A percentile compares a stretch with the other conserved stretches of the same genome.
phyloP scores from a whole-genome alignment of 176 grass and related monocot genomes.

The Saccharum officinarum region DNA sequence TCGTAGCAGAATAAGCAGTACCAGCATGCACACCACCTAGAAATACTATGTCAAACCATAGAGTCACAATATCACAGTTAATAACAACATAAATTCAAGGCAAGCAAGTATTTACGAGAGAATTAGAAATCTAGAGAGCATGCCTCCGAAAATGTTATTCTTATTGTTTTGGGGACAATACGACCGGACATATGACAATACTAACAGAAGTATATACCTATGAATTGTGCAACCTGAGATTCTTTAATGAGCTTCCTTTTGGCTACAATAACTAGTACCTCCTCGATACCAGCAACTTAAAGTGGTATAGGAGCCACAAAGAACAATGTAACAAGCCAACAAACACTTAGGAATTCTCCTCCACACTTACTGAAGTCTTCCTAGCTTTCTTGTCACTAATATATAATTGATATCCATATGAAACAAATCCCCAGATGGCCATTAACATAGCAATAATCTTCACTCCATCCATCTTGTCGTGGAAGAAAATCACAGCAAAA shows the following conservation, averaged over 20 bases:
- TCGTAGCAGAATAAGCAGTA: background rate
- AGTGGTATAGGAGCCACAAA: constrained; percentile 12
- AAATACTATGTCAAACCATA: background rate
- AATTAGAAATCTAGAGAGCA: background rate
- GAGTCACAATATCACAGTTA: background rate
- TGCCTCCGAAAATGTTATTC: background rate
- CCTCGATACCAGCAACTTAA: constrained; percentile 35
- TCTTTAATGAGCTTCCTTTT: constrained; percentile 9
- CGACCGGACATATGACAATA: constrained; percentile 32
- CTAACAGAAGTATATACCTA: constrained; percentile 24
- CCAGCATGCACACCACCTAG: background rate
- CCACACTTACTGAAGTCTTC: constrained; percentile 46
- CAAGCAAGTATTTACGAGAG: background rate
- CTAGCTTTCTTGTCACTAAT: constrained; percentile 59
- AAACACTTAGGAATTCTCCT: constrained; percentile 35
- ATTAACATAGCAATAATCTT: constrained; percentile 85
- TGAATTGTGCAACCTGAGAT: constrained; percentile 19
- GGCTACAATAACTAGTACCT: constrained; percentile 29
- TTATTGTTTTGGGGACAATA: constrained; percentile 14
- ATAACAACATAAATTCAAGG: background rate
- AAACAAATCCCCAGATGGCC: constrained; percentile 80
- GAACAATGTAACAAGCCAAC: constrained; percentile 3
- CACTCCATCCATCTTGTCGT: constrained; percentile 81
- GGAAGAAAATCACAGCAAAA: constrained; percentile 89
- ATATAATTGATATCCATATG: constrained; percentile 88